A percentile compares a stretch with the other conserved stretches of the same genome.
Conservation (phyloP, 2,329 filamentous ascomycete genomes). For the Paramyrothecium roridum region DNA sequence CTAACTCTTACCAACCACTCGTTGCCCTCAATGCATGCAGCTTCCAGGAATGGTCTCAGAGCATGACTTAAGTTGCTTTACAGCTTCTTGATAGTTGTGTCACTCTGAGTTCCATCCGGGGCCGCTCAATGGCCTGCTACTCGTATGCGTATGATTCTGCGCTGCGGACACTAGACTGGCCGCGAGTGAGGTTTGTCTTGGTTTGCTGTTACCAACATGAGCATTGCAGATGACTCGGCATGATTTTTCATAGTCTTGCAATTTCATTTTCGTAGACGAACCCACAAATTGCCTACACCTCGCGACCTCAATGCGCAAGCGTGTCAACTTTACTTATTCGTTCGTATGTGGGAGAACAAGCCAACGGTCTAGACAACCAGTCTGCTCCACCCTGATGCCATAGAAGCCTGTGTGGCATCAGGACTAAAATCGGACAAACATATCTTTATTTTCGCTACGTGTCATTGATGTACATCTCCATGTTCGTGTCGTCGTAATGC, state of each 20-base stretch:
- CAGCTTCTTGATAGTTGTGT: no score
- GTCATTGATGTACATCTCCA: conserved; percentile 2
- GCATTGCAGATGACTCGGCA: no score
- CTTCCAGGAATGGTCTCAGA: no score
- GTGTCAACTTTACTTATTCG: conserved; percentile 56
- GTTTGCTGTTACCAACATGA: no score
- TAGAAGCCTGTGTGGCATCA: conserved; percentile 52
- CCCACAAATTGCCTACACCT: conserved; percentile 63
- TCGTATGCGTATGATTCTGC: no score
- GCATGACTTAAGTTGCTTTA: no score
- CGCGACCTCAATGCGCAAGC: conserved; percentile 54
- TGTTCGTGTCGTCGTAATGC: conserved; percentile 2
- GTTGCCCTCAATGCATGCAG: no score
- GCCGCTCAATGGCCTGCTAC: no score
- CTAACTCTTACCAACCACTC: neutral
- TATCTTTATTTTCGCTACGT: conserved; percentile 15
- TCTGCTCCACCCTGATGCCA: conserved; percentile 64
- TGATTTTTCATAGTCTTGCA: no score
- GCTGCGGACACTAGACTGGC: no score
- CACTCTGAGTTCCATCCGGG: no score
- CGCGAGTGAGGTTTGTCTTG: no score
- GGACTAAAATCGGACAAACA: conserved; percentile 65
- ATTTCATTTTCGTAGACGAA: conserved; percentile 7
- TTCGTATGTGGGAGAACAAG: conserved; percentile 63
- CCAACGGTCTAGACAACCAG: conserved; percentile 64